Base-by-base conservation (phyloP, 2,329 filamentous ascomycete genomes). In the Hirsutella thompsonii region DNA sequence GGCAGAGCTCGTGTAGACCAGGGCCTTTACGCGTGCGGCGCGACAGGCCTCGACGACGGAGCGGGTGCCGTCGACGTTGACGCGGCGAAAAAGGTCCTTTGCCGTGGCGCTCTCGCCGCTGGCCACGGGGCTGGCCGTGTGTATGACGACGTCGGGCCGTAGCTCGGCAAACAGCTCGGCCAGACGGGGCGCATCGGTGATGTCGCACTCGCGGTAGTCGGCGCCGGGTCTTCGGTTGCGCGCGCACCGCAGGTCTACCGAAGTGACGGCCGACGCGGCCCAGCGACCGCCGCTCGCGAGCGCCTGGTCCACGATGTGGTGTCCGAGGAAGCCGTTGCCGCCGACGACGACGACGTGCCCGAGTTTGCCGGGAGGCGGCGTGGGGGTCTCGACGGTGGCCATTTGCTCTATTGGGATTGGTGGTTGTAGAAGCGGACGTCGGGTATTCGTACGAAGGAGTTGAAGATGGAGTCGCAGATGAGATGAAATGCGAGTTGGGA, bases 1-100 rank as follows among this genome's bases (percentile, higher is more conserved):
- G 40, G 85, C 83, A 41, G 83, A 92, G 60, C 84, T 92, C 16
- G 90, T 96, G 63, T 90, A 94, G 37, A 96, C 85, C 48, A 96
- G 78, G 1, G 76, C 84, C 62, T 80, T 85, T 53, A 90, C 87
- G 46, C 74, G 80, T 30, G 74, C 72, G 49, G 74, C 68, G 55
- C 28, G 73, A 51, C 83, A 83, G 14, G 84, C 85, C 29, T 81
- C 76, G 41, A 96, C 67, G 38, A 95, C 74, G 49, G 82, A 79
- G 48, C 70, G 70, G 13, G 92, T 95, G 39, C 90, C 90, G 39
- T 87, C 81, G 40, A 94, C 81, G 59, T 96, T 98, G 56, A 96
- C 83, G 58, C 79, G 81, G 52, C 76, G 76, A 58, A 92, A 82
- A 29, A 85, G 63, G 16, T 74, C 70, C 48, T 80, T 69, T 52